phyloP scores from a whole-genome alignment of 2,329 filamentous ascomycete genomes.

The Teratosphaeria destructans region DNA sequence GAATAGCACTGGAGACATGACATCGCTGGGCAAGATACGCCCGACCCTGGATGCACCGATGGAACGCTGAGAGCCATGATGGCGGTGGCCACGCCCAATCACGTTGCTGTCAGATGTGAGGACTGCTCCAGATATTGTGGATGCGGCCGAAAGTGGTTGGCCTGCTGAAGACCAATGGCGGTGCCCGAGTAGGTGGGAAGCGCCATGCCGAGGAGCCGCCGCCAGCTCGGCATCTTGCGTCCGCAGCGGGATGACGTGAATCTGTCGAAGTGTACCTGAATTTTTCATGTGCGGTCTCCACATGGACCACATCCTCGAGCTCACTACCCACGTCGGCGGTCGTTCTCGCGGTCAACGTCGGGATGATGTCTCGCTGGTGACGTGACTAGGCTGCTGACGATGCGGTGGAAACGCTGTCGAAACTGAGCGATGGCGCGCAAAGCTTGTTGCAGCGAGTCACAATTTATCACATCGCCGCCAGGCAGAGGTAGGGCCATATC shows the following conservation, averaged over 20 bases:
- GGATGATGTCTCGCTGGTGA: background rate
- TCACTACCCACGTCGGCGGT: background rate
- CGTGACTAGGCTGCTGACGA: background rate
- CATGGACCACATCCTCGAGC: background rate
- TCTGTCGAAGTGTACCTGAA: background rate
- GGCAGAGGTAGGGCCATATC: background rate
- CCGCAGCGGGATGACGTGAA: background rate
- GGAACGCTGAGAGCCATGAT: background rate
- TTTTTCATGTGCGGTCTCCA: background rate
- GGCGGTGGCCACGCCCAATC: background rate
- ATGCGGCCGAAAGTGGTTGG: background rate
- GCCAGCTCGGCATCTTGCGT: background rate
- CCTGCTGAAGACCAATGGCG: background rate
- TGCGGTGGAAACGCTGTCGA: background rate
- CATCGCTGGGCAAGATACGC: background rate
- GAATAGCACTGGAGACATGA: background rate
- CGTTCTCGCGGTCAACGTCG: constrained; percentile 7
- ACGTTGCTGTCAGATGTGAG: background rate
- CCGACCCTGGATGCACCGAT: background rate
- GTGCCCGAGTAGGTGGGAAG: background rate
- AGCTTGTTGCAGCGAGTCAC: background rate
- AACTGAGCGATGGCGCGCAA: constrained; percentile 2
- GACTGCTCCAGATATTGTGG: constrained; percentile 1
- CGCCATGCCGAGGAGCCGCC: constrained; percentile 1
- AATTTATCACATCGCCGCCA: background rate